phyloP scores from a whole-genome alignment of 1,139 yeast genomes.

The Lizanozyma gosingica region DNA sequence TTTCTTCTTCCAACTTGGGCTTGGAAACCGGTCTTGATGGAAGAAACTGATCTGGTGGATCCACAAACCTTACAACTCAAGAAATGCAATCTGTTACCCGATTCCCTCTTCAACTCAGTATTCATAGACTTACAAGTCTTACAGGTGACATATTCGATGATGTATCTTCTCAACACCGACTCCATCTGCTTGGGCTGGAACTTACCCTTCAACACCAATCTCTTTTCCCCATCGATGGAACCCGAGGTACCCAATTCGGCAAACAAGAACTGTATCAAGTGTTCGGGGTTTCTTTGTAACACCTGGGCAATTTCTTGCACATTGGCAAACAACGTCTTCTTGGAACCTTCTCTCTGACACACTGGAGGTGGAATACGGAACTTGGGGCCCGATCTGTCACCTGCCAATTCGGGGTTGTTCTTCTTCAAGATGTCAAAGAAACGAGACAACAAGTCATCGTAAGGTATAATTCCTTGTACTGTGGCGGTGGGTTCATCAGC shows the following conservation, averaged over 20 bases:
- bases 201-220: constrained; percentile 95
- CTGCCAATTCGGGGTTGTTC: constrained; percentile 97
- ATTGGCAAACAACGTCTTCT: constrained; percentile 92
- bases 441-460: constrained; percentile 69
- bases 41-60: constrained; percentile 91
- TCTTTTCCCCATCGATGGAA: constrained; percentile 94
- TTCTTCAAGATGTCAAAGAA: constrained; percentile 80
- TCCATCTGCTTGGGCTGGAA: constrained; percentile 97
- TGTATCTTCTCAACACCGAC: constrained; percentile 91
- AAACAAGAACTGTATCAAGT: constrained; percentile 89
- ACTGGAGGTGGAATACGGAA: constrained; percentile 97
- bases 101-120: constrained; percentile 91
- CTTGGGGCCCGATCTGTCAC: constrained; percentile 87
- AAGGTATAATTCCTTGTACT: constrained; percentile 56
- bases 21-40: constrained; percentile 99
- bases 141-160: constrained; percentile 95
- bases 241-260: constrained; percentile 99
- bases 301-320: constrained; percentile 92
- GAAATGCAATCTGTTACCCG: constrained; percentile 92
- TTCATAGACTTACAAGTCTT: constrained; percentile 98
- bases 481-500: constrained; percentile 16
- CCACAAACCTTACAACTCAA: constrained; percentile 98
- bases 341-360: constrained; percentile 94
- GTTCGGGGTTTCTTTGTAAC: constrained; percentile 94
- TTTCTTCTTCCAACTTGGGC: constrained; percentile 83